These are phyloP conservation scores for Neurospora sp. DNA, from an alignment of 495 filamentous ascomycete species.

Conservation along the genomic window DNA sequence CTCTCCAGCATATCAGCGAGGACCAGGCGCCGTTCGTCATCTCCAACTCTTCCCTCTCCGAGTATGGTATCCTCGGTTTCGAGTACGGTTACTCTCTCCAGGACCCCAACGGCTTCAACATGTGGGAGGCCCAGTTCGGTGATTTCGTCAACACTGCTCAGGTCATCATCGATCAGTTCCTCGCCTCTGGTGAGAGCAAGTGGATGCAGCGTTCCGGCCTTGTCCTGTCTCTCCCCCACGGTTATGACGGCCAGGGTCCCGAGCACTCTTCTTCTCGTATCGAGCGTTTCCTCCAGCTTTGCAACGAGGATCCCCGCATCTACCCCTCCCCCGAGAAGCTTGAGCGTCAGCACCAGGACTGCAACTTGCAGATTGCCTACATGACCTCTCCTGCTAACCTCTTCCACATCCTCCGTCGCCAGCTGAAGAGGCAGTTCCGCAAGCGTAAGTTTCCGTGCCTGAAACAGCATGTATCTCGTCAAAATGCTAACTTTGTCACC, in stretches of 20 bases:
- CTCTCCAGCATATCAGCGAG: slow-evolving; percentile 76
- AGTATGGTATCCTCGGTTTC: slow-evolving; percentile 92
- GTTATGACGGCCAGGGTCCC: slow-evolving; percentile 96
- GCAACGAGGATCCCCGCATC: slow-evolving; percentile 92
- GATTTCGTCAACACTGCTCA: slow-evolving; percentile 99
- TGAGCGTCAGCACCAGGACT: slow-evolving; percentile 96
- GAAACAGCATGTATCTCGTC: not conserved
- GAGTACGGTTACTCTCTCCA: slow-evolving; percentile 98
- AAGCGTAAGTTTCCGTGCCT: slow-evolving; percentile 61
- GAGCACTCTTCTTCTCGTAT: slow-evolving; percentile 97
- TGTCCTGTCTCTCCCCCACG: slow-evolving; percentile 89
- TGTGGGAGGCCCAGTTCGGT: slow-evolving; percentile 99
- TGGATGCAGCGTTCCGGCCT: slow-evolving; percentile 96
- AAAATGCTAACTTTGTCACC: slow-evolving; percentile 26
- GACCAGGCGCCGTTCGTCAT: slow-evolving; percentile 91
- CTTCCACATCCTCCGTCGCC: slow-evolving; percentile 92
- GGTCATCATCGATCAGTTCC: slow-evolving; percentile 97
- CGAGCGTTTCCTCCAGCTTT: slow-evolving; percentile 94
- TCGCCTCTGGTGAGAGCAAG: slow-evolving; percentile 94
- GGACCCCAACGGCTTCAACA: slow-evolving; percentile 90
- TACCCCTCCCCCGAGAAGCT: slow-evolving; percentile 83
- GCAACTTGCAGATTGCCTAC: slow-evolving; percentile 97
- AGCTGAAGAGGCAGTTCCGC: slow-evolving; percentile 98
- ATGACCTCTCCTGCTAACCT: slow-evolving; percentile 87
- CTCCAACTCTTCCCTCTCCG: slow-evolving; percentile 91